These are phyloP conservation scores for Pyrenophora seminiperda DNA, from an alignment of 2,329 filamentous ascomycete genomes.

Conservation along the genomic window DNA sequence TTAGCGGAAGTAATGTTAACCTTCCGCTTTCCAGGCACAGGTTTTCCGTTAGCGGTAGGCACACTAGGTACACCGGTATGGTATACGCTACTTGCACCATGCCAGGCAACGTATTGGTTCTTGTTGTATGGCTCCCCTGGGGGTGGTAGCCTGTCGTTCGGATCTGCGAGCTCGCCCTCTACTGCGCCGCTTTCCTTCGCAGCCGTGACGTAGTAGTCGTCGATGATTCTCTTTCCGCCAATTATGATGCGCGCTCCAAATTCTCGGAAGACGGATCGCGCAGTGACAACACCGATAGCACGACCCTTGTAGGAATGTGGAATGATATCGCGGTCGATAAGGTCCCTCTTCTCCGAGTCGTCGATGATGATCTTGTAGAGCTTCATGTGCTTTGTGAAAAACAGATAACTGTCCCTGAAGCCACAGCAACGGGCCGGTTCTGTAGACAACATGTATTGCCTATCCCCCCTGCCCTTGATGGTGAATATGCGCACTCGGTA, in stretches of 20 bases:
- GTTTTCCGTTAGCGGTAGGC: slow-evolving; percentile 76
- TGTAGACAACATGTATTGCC: slow-evolving; percentile 97
- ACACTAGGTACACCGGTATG: slow-evolving; percentile 79
- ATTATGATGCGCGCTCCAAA: slow-evolving; percentile 95
- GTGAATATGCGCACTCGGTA: slow-evolving; percentile 97
- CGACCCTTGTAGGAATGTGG: slow-evolving; percentile 98
- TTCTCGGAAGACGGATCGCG: slow-evolving; percentile 93
- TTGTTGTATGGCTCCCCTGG: slow-evolving; percentile 93
- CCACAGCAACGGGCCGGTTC: slow-evolving; percentile 96
- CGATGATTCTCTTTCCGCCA: slow-evolving; percentile 80
- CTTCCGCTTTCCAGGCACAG: slow-evolving; percentile 75
- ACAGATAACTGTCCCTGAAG: slow-evolving; percentile 96
- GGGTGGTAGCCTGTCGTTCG: slow-evolving; percentile 76
- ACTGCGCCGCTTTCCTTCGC: slow-evolving; percentile 76
- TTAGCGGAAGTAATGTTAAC: slow-evolving; percentile 91
- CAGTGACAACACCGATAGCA: slow-evolving; percentile 94
- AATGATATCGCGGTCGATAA: slow-evolving; percentile 94
- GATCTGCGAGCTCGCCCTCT: slow-evolving; percentile 90
- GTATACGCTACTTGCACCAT: slow-evolving; percentile 94
- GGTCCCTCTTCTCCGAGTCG: slow-evolving; percentile 94
- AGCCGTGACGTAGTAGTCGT: slow-evolving; percentile 85
- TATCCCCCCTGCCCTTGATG: slow-evolving; percentile 78
- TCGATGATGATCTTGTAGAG: slow-evolving; percentile 98
- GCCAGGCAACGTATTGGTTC: slow-evolving; percentile 99
- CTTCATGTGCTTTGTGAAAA: slow-evolving; percentile 97